These are phyloP conservation scores for Pseudocercospora cruenta DNA, from an alignment of 2,329 filamentous ascomycete genomes.

Conservation along the genomic window DNA sequence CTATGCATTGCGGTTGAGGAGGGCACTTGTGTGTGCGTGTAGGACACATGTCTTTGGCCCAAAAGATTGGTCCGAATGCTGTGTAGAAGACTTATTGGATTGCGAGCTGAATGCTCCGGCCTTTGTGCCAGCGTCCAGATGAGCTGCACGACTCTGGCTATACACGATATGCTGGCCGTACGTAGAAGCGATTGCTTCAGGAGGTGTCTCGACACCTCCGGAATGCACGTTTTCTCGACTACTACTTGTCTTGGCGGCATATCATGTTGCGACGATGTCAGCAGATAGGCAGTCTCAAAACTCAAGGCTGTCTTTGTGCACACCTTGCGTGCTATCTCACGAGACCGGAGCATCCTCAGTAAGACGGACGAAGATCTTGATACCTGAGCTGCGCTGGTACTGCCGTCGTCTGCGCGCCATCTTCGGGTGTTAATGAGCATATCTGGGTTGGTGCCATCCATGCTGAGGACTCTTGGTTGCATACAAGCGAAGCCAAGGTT, in stretches of 20 bases:
- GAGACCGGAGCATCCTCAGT: no score
- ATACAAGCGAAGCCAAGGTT: not conserved
- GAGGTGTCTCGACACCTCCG: not conserved
- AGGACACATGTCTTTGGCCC: not conserved
- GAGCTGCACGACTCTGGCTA: not conserved
- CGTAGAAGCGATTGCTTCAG: not conserved
- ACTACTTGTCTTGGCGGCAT: not conserved
- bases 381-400: not conserved
- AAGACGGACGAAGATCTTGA: not conserved
- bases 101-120: not conserved
- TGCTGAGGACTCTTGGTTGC: not conserved
- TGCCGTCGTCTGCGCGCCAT: not conserved
- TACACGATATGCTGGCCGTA: not conserved
- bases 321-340: no score
- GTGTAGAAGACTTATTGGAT: not conserved
- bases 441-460: not conserved
- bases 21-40: no score
- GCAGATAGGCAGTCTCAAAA: no score
- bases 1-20: not conserved
- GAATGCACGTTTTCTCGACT: no score
- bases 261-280: not conserved
- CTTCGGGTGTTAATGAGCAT: not conserved
- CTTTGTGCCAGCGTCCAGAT: not conserved
- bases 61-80: not conserved
- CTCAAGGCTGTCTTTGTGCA: no score